phyloP scores from a whole-genome alignment of 495 filamentous ascomycete genomes.

The Gamarada debralockiae region DNA sequence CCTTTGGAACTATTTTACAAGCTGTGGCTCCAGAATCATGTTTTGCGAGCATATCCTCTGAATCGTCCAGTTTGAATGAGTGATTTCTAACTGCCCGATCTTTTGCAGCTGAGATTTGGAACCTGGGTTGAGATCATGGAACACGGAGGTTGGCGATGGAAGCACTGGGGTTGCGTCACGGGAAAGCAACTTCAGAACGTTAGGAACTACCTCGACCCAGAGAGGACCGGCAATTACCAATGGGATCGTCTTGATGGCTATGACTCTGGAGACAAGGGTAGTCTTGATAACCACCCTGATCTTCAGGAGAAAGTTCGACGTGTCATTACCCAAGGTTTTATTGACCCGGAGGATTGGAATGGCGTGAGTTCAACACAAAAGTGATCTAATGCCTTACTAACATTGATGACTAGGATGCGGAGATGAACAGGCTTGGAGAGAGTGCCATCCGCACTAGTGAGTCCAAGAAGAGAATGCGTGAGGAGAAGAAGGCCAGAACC shows the following conservation, averaged over 20 bases:
- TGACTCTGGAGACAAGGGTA: slow-evolving; percentile 32
- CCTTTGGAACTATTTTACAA: too few species aligned
- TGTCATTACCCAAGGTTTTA: slow-evolving; percentile 63
- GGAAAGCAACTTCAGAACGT: slow-evolving; percentile 55
- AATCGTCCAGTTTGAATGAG: too few species aligned
- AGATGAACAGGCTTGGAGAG: slow-evolving; percentile 57
- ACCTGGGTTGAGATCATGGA: slow-evolving; percentile 48
- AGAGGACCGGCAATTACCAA: slow-evolving; percentile 24
- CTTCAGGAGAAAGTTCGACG: slow-evolving; percentile 54
- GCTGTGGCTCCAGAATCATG: too few species aligned
- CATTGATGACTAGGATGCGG: slow-evolving; percentile 44
- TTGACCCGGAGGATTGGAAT: slow-evolving; percentile 67
- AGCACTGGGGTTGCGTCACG: slow-evolving; percentile 76
- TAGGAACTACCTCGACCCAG: slow-evolving; percentile 22
- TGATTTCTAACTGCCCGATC: too few species aligned
- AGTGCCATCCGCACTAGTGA: slow-evolving; percentile 40
- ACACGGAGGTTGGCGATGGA: slow-evolving; percentile 51
- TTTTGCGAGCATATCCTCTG: too few species aligned
- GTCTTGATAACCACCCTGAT: slow-evolving; percentile 45
- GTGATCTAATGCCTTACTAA: slow-evolving; percentile 11
- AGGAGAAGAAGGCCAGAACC: slow-evolving; percentile 18
- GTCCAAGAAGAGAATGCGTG: slow-evolving; percentile 37
- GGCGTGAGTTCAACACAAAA: slow-evolving; percentile 46
- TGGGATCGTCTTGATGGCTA: slow-evolving; percentile 56
- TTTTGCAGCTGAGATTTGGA: slow-evolving; percentile 48